Conservation (phyloP, 306 rosid genomes). For the Corylus heterophylla region DNA sequence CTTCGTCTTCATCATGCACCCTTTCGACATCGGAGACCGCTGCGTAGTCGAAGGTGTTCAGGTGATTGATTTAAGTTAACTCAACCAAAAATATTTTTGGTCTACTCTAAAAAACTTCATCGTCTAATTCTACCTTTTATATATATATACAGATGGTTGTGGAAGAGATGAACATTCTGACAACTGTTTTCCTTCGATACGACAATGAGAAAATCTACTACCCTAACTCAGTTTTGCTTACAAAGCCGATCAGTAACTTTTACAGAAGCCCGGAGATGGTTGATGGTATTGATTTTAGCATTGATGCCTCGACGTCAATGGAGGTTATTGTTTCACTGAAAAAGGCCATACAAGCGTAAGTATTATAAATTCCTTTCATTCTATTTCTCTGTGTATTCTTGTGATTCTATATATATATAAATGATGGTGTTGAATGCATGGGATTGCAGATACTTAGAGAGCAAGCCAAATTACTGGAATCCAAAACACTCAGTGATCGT, state of each 20-base stretch:
- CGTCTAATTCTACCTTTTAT: not conserved
- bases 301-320: slow-evolving; percentile 44
- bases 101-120: too few species aligned
- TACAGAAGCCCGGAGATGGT: slow-evolving; percentile 59
- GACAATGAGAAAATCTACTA: slow-evolving; percentile 59
- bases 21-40: slow-evolving; percentile 58
- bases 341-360: slow-evolving; percentile 55
- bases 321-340: slow-evolving; percentile 50
- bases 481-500: slow-evolving; percentile 51
- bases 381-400: too few species aligned
- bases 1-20: slow-evolving; percentile 61
- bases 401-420: too few species aligned
- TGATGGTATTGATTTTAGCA: slow-evolving; percentile 42
- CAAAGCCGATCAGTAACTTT: slow-evolving; percentile 54
- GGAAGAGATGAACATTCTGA: slow-evolving; percentile 59
- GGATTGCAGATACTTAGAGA: slow-evolving; percentile 46
- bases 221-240: slow-evolving; percentile 49
- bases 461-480: slow-evolving; percentile 60
- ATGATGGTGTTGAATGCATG: too few species aligned
- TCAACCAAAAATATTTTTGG: not conserved
- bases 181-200: slow-evolving; percentile 56
- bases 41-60: slow-evolving; percentile 57
- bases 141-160: slow-evolving; percentile 43
- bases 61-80: slow-evolving; percentile 17
- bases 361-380: not conserved